Percentiles rank a stretch among this genome's conserved stretches.
Conservation (phyloP, 2,329 filamentous ascomycete species). For the Fusarium scirpi region DNA sequence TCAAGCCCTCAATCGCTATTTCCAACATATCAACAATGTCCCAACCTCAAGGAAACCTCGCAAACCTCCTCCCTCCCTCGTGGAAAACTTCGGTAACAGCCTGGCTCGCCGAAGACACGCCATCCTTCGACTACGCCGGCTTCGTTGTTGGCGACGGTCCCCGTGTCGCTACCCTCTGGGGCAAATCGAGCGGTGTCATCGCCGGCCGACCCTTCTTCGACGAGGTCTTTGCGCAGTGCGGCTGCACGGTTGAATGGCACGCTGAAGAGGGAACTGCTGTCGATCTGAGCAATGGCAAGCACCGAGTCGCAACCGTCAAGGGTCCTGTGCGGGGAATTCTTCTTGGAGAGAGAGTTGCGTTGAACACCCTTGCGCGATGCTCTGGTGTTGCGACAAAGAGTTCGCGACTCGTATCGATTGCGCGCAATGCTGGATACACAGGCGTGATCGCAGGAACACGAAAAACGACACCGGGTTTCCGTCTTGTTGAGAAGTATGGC, state of each 20-base stretch:
- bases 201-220: slow-evolving; percentile 96
- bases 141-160: slow-evolving; percentile 87
- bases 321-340: slow-evolving; percentile 85
- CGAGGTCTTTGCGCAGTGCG: slow-evolving; percentile 90
- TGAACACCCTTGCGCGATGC: slow-evolving; percentile 91
- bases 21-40: slow-evolving; percentile 27
- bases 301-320: slow-evolving; percentile 80
- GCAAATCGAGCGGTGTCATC: slow-evolving; percentile 81
- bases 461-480: slow-evolving; percentile 96
- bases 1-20: neutral
- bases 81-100: slow-evolving; percentile 84
- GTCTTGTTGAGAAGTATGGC: slow-evolving; percentile 96
- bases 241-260: slow-evolving; percentile 93
- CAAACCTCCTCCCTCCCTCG: slow-evolving; percentile 82
- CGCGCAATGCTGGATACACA: slow-evolving; percentile 76
- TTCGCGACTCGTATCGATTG: slow-evolving; percentile 64
- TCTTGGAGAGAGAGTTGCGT: slow-evolving; percentile 90
- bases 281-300: slow-evolving; percentile 67
- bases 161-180: slow-evolving; percentile 74
- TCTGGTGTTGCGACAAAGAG: slow-evolving; percentile 87
- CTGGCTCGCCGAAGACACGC: slow-evolving; percentile 97
- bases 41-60: slow-evolving; percentile 57
- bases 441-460: slow-evolving; percentile 93
- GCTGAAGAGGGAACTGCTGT: slow-evolving; percentile 79
- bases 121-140: slow-evolving; percentile 95